phyloP scores from a whole-genome alignment of 139 green algal genomes.

The Tetraselmis chui region DNA sequence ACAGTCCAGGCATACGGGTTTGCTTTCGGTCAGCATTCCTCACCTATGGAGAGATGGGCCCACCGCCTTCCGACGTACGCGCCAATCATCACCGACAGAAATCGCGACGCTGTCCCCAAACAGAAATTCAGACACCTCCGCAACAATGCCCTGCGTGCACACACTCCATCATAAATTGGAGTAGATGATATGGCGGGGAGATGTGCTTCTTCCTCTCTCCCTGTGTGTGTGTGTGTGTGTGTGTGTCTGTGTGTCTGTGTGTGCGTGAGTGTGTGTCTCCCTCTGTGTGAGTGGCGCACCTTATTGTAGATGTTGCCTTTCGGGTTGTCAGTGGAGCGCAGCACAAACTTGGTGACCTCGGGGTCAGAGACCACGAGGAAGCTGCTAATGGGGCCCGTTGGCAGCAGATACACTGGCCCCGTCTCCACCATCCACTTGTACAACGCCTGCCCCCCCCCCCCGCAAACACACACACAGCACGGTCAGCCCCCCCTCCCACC shows the following conservation, averaged over 20 bases:
- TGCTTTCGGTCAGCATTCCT: no score
- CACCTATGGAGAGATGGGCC: conserved; percentile 81
- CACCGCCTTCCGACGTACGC: conserved; percentile 76
- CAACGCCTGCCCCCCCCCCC: conserved; percentile 34
- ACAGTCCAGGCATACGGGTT: no score
- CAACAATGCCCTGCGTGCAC: conserved; percentile 11
- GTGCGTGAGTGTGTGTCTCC: no score
- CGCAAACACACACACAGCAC: not conserved
- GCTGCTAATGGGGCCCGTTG: conserved; percentile 68
- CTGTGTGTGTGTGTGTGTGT: not conserved
- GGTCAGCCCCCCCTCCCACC: no score
- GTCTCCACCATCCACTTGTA: conserved; percentile 83
- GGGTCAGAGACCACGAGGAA: conserved; percentile 92
- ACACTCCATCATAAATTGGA: conserved; percentile 48
- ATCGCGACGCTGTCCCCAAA: conserved; percentile 97
- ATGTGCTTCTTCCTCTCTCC: no score
- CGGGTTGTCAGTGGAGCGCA: conserved; percentile 79
- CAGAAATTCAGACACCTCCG: conserved; percentile 77
- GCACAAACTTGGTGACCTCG: conserved; percentile 87
- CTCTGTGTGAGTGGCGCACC: no score
- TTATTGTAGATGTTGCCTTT: conserved; percentile 46
- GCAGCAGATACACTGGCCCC: conserved; percentile 92
- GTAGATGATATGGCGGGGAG: conserved; percentile 59
- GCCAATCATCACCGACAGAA: conserved; percentile 74
- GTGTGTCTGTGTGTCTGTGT: no score